Evolutionary conservation across 2,329 filamentous ascomycete genomes (phyloP), one percentile per base, ranked within the genome.

Genomic region (Sporothrix mexicana): DNA sequence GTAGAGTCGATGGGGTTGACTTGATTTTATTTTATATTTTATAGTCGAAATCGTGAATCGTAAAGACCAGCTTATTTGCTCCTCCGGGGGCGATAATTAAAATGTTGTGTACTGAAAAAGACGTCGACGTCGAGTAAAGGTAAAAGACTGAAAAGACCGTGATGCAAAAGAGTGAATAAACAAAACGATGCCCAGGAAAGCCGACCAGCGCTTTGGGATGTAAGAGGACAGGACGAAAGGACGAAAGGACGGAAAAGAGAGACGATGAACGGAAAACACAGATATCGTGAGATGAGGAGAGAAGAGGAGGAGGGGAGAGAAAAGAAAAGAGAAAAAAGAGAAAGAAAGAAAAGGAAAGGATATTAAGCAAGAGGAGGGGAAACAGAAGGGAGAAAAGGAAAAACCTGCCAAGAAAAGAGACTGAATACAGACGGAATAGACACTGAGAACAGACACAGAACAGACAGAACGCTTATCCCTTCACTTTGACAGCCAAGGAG

Each of bases 201-300:
- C 84, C 85, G 83, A 85, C 84, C 84, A 84, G 84, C 81, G 84
- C 84, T 86, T 85, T 80, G 79, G 77, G 75, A 78, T 77, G 79
- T 78, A 74, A 74, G 73, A 49, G 73, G 69, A 72, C 61, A 53
- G 51, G 72, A 69, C 10, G 61, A 12, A 6, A 20, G 36, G 41
- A n/a, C n/a, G 41, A 36, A 62, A n/a, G 30, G 57, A 13, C n/a
- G 41, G 36, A 55, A 70, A 70, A 41, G 66, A 71, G 59, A 30
- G 72, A 69, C 45, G 20, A 23, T 23, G 70, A 62, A 73, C 30
- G 66, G 45, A 53, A 53, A 41, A 53, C 30, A 53, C 61, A 66
- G 68, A 64, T 70, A 67, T 70, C 59, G 68, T 73, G 68, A 70
- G 66, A 36, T 67, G 49, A 55, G 61, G n/a, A 41, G 71, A 62